Percentiles rank a stretch among this genome's conserved stretches.
phyloP scores from a whole-genome alignment of 257 asterid genomes.

The Penstemon eatonii region DNA sequence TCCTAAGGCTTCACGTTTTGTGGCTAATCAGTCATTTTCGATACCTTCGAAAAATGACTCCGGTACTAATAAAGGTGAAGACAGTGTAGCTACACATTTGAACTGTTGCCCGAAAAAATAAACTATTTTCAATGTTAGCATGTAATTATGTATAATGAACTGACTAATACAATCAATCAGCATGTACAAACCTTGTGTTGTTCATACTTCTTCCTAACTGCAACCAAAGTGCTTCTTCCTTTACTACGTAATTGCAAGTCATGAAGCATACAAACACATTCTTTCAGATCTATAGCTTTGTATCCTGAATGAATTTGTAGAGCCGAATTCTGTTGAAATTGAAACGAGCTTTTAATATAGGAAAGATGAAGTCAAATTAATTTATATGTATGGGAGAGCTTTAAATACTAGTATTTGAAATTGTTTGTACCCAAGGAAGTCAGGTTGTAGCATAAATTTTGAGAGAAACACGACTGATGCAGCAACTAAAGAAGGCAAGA shows the following conservation, averaged over 20 bases:
- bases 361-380: no score
- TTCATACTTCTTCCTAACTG: slow-evolving; percentile 74
- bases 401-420: background rate
- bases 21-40: slow-evolving; percentile 4
- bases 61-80: slow-evolving; percentile 38
- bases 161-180: background rate
- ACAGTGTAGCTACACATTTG: slow-evolving; percentile 59
- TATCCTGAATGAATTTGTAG: slow-evolving; percentile 45
- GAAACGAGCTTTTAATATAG: background rate
- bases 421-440: slow-evolving; percentile 53
- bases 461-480: slow-evolving; percentile 73
- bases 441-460: slow-evolving; percentile 59
- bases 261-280: slow-evolving; percentile 43
- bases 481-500: slow-evolving; percentile 85
- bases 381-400: no score
- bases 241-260: slow-evolving; percentile 53
- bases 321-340: slow-evolving; percentile 30
- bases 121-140: slow-evolving; percentile 12
- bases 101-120: slow-evolving; percentile 47
- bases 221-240: slow-evolving; percentile 49
- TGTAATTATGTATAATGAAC: background rate
- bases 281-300: slow-evolving; percentile 45
- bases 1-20: background rate
- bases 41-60: slow-evolving; percentile 37
- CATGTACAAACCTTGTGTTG: slow-evolving; percentile 58